A percentile compares a stretch with the other conserved stretches of the same genome.
phyloP scores from a whole-genome alignment of 139 green algal genomes.

The Klebsormidium nitens region DNA sequence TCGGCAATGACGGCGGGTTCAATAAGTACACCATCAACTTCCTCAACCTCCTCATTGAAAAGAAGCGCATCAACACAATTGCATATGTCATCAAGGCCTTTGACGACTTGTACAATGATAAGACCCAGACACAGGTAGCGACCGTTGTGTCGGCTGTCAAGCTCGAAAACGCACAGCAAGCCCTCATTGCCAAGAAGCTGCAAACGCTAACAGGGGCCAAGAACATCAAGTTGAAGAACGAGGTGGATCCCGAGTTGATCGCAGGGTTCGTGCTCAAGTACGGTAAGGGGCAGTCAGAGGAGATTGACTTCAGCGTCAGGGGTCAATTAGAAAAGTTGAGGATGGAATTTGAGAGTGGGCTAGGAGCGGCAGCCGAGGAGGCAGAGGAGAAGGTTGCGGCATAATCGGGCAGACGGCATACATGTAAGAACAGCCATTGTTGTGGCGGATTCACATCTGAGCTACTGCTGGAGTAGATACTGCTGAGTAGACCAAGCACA shows the following conservation, averaged over 20 bases:
- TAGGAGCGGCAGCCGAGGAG: too few species aligned
- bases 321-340: slow-evolving; percentile 81
- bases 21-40: slow-evolving; percentile 89
- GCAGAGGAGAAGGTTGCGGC: too few species aligned
- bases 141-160: slow-evolving; percentile 86
- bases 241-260: slow-evolving; percentile 88
- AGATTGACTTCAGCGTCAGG: slow-evolving; percentile 95
- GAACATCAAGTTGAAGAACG: slow-evolving; percentile 99
- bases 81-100: slow-evolving; percentile 85
- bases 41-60: slow-evolving; percentile 90
- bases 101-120: slow-evolving; percentile 86
- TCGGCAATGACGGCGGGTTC: slow-evolving; percentile 77
- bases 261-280: slow-evolving; percentile 94
- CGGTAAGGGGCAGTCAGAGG: slow-evolving; percentile 67
- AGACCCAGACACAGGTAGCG: slow-evolving; percentile 96
- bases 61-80: slow-evolving; percentile 69
- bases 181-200: slow-evolving; percentile 99
- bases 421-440: too few species aligned
- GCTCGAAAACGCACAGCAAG: slow-evolving; percentile 98
- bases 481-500: too few species aligned
- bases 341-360: slow-evolving; percentile 28
- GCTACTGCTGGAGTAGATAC: too few species aligned
- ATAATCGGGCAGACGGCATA: too few species aligned
- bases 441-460: too few species aligned
- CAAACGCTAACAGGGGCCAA: slow-evolving; percentile 94